These are phyloP conservation scores for Periglandula ipomoeae DNA, from an alignment of 2,329 filamentous ascomycete species.

Conservation along the genomic window DNA sequence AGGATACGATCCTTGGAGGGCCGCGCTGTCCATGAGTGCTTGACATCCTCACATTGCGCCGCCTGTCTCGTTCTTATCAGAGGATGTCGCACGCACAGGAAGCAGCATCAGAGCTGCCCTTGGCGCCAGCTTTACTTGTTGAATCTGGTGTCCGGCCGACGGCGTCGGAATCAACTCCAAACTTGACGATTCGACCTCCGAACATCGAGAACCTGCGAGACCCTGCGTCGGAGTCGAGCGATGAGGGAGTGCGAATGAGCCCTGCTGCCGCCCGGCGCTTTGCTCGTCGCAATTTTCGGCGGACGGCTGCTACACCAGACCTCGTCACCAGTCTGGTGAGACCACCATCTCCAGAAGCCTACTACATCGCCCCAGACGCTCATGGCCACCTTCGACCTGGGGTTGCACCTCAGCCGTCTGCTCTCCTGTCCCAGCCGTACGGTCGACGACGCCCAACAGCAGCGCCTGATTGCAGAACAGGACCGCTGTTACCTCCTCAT, in stretches of 20 bases:
- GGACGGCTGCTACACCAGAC: conserved; percentile 27
- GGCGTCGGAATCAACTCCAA: background rate
- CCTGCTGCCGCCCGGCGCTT: conserved; percentile 26
- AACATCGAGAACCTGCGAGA: conserved; percentile 8
- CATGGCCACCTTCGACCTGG: conserved; percentile 16
- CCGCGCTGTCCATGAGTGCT: background rate
- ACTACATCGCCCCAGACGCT: conserved; percentile 21
- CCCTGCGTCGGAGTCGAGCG: conserved; percentile 25
- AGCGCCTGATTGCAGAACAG: conserved; percentile 21
- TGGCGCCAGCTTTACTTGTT: background rate
- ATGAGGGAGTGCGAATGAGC: conserved; percentile 25
- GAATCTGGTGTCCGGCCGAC: background rate
- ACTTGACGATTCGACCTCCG: background rate
- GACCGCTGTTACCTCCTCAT: conserved; percentile 26
- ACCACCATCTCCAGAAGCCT: conserved; percentile 26
- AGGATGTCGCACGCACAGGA: conserved; percentile 4
- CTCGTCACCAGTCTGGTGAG: conserved; percentile 31
- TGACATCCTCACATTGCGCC: background rate
- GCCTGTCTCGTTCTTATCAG: background rate
- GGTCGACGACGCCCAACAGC: conserved; percentile 14
- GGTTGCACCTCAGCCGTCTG: conserved; percentile 7
- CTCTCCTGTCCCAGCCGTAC: conserved; percentile 7
- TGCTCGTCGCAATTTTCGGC: conserved; percentile 25
- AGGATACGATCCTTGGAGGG: background rate
- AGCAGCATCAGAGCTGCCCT: background rate